Evolutionary conservation across 495 filamentous ascomycete species (phyloP), one percentile per base, ranked within the genome.

Genomic region (Chaetomium fimeti): DNA sequence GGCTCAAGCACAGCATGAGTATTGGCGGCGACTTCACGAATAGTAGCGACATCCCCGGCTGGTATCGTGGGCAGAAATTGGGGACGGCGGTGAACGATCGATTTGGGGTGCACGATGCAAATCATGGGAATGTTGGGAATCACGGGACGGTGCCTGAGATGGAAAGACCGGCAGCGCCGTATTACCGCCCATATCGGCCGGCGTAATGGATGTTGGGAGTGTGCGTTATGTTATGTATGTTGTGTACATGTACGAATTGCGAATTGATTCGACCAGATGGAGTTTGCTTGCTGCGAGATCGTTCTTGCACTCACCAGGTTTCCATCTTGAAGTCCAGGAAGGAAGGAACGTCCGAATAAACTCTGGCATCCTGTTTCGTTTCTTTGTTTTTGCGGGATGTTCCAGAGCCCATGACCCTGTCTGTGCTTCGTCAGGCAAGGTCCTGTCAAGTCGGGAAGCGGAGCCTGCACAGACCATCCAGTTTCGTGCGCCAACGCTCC

Each of bases 61-160:
- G 73, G 73, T 71, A 74, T 62, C 71, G 71, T n/a, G 71, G 73
- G 4, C 66, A 71, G 45, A 53, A 66, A 45, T 63, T 57, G 36
- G 25, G 52, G 45, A 64, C 68, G 53, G 66, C 71, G 28, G 58
- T 55, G 42, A 38, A 52, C 36, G 62, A 68, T 40, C 66, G 59
- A 28, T 60, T 61, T 48, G 29, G 29, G 3, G 36, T 7, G 3
- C 12, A 32, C 18, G 36, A 20, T 18, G 18, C 12, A 56, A 45
- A 9, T n/a, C n/a, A 15, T 40, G 60, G 53, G n/a, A n/a, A n/a
- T n/a, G n/a, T n/a, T n/a, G n/a, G n/a, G n/a, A n/a, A n/a, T n/a
- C n/a, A n/a, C 20, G 53, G 49, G 24, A 43, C 18, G 6, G 29
- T 28, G 25, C 7, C 58, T 16, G 62, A 68, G 11, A 36, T 63